Percentiles rank a stretch among this genome's conserved stretches.
Conservation (phyloP, 2,329 filamentous ascomycete genomes). For the Neonectria faginata region DNA sequence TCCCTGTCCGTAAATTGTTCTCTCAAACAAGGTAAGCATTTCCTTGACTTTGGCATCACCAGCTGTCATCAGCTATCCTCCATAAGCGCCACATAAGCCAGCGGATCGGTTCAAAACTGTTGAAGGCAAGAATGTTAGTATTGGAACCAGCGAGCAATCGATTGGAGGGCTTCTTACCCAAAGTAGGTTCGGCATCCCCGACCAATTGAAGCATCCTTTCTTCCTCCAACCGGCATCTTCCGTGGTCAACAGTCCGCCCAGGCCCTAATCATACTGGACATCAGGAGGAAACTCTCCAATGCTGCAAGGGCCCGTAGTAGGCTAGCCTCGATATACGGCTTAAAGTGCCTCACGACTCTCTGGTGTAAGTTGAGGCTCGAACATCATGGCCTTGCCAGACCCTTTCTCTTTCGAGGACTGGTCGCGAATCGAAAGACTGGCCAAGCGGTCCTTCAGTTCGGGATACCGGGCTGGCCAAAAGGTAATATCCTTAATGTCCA, state of each 20-base stretch:
- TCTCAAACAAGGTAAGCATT: slow-evolving; percentile 4
- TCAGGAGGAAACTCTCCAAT: neutral
- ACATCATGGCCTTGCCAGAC: neutral
- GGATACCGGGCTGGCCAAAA: neutral
- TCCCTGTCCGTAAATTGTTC: neutral
- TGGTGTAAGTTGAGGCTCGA: slow-evolving; percentile 2
- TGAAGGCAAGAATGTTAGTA: neutral
- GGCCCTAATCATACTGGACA: slow-evolving; percentile 7
- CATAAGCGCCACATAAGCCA: slow-evolving; percentile 3
- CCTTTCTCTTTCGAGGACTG: neutral
- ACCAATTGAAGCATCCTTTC: slow-evolving; percentile 9
- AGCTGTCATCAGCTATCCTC: slow-evolving; percentile 1
- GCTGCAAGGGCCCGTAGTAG: neutral
- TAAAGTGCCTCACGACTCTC: neutral
- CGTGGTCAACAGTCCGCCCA: slow-evolving; percentile 3
- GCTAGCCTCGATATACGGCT: neutral
- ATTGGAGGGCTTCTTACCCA: slow-evolving; percentile 1
- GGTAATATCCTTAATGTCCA: slow-evolving; percentile 1
- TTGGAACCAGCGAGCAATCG: neutral
- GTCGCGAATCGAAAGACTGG: neutral
- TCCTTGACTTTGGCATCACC: slow-evolving; percentile 1
- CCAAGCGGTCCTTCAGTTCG: neutral
- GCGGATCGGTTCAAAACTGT: slow-evolving; percentile 7
- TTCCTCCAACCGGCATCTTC: neutral
- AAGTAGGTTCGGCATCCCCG: slow-evolving; percentile 1